Conservation (phyloP, 2,329 filamentous ascomycete genomes). For the Neophaeococcomyces aloes region DNA sequence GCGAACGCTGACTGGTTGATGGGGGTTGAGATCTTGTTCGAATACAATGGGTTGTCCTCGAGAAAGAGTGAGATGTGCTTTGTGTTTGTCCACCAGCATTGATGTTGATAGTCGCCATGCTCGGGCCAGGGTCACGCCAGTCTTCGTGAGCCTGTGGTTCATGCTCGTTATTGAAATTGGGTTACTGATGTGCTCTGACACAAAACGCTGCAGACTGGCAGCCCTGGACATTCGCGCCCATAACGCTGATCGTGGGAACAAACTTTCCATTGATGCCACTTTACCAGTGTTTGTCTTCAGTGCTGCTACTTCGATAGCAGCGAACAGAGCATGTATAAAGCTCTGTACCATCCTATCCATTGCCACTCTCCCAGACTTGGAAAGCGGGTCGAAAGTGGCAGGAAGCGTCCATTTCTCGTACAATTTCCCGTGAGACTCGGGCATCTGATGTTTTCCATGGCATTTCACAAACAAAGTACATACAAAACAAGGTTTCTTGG, state of each 20-base stretch:
- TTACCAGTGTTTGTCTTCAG: neutral
- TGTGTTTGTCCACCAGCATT: neutral
- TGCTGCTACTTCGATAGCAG: neutral
- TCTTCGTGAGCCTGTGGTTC: neutral
- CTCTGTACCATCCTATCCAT: neutral
- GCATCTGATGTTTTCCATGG: slow-evolving; percentile 11
- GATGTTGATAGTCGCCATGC: neutral
- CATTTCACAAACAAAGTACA: slow-evolving; percentile 11
- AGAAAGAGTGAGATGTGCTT: neutral
- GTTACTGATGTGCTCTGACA: neutral
- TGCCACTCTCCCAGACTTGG: neutral
- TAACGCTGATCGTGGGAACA: neutral
- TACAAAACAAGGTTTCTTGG: slow-evolving; percentile 13
- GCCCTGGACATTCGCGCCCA: slow-evolving; percentile 1
- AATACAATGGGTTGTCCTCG: neutral
- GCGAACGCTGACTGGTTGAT: neutral
- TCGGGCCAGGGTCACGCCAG: too few species aligned
- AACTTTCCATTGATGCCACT: neutral
- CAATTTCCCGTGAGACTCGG: slow-evolving; percentile 10
- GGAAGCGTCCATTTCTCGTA: slow-evolving; percentile 13
- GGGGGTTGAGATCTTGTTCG: neutral
- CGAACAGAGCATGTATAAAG: neutral
- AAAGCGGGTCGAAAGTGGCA: neutral
- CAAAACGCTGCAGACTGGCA: neutral
- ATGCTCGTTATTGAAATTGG: neutral